Percentiles rank a stretch among this genome's conserved stretches.
Conservation (phyloP, 148 eudicot genomes). For the Vaccinium corymbosum region DNA sequence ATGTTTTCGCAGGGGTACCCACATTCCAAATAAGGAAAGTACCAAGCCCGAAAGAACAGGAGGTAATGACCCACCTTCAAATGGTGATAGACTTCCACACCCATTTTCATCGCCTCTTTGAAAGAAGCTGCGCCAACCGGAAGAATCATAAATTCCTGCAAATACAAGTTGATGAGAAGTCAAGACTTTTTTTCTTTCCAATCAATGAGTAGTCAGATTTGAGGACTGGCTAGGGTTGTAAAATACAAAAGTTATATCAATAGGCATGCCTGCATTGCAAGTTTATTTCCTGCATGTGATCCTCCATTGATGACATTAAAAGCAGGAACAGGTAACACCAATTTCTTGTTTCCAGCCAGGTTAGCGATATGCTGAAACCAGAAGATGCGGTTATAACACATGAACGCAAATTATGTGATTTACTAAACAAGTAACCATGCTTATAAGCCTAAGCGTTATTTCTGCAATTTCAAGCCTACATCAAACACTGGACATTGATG, state of each 20-base stretch:
- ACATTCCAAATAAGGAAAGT: neutral
- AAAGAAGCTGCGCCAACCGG: slow-evolving; percentile 85
- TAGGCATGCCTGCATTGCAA: slow-evolving; percentile 78
- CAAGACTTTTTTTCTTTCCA: too few species aligned
- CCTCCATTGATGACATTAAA: slow-evolving; percentile 99
- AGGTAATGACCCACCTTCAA: slow-evolving; percentile 55
- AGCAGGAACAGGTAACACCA: slow-evolving; percentile 97
- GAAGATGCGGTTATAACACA: slow-evolving; percentile 1
- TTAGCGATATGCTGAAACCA: slow-evolving; percentile 85
- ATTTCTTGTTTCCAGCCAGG: slow-evolving; percentile 84
- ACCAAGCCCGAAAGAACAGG: slow-evolving; percentile 1
- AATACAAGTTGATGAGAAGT: slow-evolving; percentile 14
- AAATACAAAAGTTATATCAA: neutral
- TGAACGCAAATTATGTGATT: neutral
- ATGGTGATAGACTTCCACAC: slow-evolving; percentile 89
- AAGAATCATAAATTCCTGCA: slow-evolving; percentile 95
- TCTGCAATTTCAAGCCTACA: neutral
- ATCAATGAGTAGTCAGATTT: neutral
- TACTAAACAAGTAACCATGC: neutral
- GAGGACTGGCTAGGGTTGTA: neutral
- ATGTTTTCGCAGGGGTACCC: neutral
- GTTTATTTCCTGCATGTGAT: slow-evolving; percentile 98
- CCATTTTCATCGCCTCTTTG: slow-evolving; percentile 98
- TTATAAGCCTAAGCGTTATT: neutral
- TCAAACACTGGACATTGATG: neutral